These are phyloP conservation scores for Lotus japonicus DNA, from an alignment of 306 rosid species.

Conservation along the genomic window DNA sequence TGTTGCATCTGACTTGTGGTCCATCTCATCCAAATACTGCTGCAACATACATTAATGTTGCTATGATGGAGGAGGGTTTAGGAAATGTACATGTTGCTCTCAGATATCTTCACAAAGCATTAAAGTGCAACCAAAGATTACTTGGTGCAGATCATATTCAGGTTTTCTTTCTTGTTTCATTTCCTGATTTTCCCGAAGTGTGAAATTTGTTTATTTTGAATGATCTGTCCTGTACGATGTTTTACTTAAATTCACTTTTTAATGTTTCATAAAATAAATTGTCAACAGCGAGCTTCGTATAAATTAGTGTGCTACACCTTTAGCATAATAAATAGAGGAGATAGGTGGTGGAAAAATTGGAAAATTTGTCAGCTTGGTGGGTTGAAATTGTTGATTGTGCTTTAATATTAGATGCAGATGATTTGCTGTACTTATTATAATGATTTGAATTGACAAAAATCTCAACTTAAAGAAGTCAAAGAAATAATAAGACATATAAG, in stretches of 20 bases:
- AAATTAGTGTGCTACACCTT: too few species aligned
- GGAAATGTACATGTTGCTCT: conserved; percentile 98
- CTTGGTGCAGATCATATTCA: conserved; percentile 98
- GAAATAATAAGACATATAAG: background rate
- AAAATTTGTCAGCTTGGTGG: background rate
- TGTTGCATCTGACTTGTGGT: conserved; percentile 94
- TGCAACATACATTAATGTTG: conserved; percentile 97
- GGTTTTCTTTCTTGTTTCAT: conserved; percentile 43
- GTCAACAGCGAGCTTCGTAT: background rate
- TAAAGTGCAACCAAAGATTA: conserved; percentile 89
- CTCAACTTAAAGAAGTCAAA: background rate
- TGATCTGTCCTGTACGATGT: background rate
- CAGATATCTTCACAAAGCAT: conserved; percentile 97
- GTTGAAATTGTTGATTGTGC: conserved; percentile 12
- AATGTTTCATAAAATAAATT: background rate
- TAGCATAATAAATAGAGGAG: too few species aligned
- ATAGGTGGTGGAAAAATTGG: background rate
- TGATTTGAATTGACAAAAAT: background rate
- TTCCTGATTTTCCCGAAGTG: background rate
- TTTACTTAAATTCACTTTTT: background rate
- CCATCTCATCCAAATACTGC: conserved; percentile 99
- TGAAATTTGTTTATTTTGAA: background rate
- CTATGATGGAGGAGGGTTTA: conserved; percentile 99
- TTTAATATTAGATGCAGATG: background rate
- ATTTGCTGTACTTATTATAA: background rate